phyloP scores from a whole-genome alignment of 768 basidiomycete species.

The Psilocybe azurescens region DNA sequence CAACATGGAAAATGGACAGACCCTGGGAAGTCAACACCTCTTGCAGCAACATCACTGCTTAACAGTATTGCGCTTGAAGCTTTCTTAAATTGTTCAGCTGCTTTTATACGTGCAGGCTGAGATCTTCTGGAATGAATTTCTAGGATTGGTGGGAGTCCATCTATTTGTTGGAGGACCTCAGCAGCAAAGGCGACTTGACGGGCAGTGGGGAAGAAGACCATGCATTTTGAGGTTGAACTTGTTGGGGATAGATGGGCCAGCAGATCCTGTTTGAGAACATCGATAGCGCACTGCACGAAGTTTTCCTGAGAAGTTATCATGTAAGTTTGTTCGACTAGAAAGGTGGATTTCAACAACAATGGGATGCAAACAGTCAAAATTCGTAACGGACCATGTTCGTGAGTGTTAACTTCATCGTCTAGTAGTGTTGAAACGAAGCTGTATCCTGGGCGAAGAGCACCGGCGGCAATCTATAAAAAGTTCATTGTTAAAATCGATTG shows the following conservation, averaged over 20 bases:
- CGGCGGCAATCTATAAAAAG: conserved; percentile 19
- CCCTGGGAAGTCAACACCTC: conserved; percentile 75
- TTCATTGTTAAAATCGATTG: neutral
- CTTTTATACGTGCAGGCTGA: conserved; percentile 52
- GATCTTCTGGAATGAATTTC: conserved; percentile 65
- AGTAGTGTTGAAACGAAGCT: conserved; percentile 63
- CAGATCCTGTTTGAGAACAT: conserved; percentile 42
- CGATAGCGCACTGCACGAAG: conserved; percentile 44
- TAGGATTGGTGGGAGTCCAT: conserved; percentile 41
- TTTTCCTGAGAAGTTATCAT: conserved; percentile 47
- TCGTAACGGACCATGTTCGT: conserved; percentile 54
- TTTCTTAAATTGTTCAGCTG: conserved; percentile 53
- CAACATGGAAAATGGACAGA: conserved; percentile 25
- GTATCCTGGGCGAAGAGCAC: conserved; percentile 33
- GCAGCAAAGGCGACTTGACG: conserved; percentile 53
- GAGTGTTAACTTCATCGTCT: conserved; percentile 62
- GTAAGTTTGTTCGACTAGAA: conserved; percentile 49
- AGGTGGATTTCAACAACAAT: neutral
- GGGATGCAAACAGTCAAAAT: neutral
- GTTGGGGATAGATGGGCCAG: conserved; percentile 17
- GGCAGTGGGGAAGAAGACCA: conserved; percentile 75
- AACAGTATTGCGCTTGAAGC: conserved; percentile 47
- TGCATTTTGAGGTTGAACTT: conserved; percentile 44
- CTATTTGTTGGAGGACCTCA: conserved; percentile 34
- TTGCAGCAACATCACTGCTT: conserved; percentile 62